Evolutionary conservation across 2,329 filamentous ascomycete species (phyloP).

Genomic region (Monilinia aucupariae): DNA sequence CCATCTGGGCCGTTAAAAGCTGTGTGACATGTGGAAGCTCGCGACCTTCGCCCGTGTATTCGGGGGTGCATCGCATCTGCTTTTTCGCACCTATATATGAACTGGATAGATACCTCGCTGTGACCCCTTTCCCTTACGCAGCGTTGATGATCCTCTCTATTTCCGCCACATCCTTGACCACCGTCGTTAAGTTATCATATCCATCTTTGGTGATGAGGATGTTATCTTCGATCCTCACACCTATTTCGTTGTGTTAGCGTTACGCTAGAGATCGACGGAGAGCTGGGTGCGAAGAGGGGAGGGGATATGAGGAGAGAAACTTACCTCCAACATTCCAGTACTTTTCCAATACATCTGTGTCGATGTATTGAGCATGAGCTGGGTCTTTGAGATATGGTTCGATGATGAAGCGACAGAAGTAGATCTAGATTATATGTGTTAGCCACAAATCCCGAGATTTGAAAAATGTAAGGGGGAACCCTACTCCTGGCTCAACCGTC

Average conservation of each 20-base stretch:
- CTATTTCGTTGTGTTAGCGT: neutral
- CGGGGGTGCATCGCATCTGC: no score
- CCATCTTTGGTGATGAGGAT: slow-evolving; percentile 65
- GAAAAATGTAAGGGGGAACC: slow-evolving; percentile 39
- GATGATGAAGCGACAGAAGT: slow-evolving; percentile 89
- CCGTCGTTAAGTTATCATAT: slow-evolving; percentile 67
- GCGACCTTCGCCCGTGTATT: no score
- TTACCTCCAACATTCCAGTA: slow-evolving; percentile 73
- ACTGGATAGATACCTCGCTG: no score
- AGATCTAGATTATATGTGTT: slow-evolving; percentile 50
- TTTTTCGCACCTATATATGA: no score
- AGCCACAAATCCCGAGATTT: neutral
- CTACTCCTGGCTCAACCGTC: slow-evolving; percentile 87
- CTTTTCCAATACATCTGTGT: slow-evolving; percentile 62
- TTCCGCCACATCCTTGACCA: slow-evolving; percentile 60
- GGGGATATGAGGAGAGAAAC: neutral
- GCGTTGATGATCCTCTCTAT: slow-evolving; percentile 43
- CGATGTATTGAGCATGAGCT: slow-evolving; percentile 69
- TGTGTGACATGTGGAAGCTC: no score
- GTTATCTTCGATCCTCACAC: slow-evolving; percentile 64
- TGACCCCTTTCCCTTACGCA: neutral
- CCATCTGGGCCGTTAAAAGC: no score
- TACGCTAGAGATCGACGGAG: neutral
- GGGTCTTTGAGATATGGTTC: slow-evolving; percentile 70
- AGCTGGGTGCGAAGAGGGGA: neutral